A percentile compares a stretch with the other conserved stretches of the same genome.
Conservation (phyloP, 768 basidiomycete genomes). For the Amanita subjunquillea region DNA sequence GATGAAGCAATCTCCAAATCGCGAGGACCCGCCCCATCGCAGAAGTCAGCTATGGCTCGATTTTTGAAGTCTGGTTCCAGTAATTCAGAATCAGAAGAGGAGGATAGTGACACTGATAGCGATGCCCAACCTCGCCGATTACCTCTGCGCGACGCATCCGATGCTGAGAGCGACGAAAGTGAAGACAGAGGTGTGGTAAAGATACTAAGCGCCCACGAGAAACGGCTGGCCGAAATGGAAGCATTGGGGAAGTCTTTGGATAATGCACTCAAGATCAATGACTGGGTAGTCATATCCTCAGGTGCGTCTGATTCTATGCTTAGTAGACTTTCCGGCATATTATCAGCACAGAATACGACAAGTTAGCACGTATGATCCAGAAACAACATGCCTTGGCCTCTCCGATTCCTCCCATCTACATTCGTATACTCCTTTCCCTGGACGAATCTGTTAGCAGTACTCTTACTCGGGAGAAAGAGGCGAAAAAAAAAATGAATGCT, state of each 20-base stretch:
- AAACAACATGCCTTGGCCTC: constrained; percentile 77
- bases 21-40: neutral
- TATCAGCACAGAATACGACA: constrained; percentile 76
- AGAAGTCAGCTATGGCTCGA: constrained; percentile 60
- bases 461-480: constrained; percentile 78
- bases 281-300: constrained; percentile 88
- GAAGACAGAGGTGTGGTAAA: constrained; percentile 64
- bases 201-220: constrained; percentile 86
- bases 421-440: constrained; percentile 63
- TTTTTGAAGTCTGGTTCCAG: constrained; percentile 64
- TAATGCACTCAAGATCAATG: constrained; percentile 91
- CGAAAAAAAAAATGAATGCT: constrained; percentile 95
- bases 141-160: constrained; percentile 26
- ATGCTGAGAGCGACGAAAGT: constrained; percentile 32
- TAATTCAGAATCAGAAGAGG: constrained; percentile 45
- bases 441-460: constrained; percentile 69
- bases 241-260: constrained; percentile 84
- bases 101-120: constrained; percentile 44
- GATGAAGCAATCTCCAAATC: constrained; percentile 39
- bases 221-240: constrained; percentile 92
- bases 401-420: constrained; percentile 78
- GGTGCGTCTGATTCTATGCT: constrained; percentile 37
- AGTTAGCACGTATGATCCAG: constrained; percentile 82
- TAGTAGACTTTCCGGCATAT: constrained; percentile 1
- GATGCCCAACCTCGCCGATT: constrained; percentile 12